Base-by-base conservation (phyloP, 192 early-diverging fungal species). In the Mortierella claussenii region DNA sequence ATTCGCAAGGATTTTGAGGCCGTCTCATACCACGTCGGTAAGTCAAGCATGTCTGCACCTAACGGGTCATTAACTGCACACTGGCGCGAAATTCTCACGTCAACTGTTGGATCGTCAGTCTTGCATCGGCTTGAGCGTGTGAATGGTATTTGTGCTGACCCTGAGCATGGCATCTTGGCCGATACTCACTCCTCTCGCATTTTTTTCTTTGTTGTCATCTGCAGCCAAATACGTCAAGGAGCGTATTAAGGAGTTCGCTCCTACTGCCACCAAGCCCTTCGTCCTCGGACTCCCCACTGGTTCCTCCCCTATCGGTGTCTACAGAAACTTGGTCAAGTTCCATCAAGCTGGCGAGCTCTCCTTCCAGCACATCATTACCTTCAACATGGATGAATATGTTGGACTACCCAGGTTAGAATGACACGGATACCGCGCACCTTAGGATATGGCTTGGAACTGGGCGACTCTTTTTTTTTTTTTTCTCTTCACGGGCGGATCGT, bases 311-410 rank as follows among this genome's bases (percentile, higher is more conserved):
- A 78, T 94, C 32, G 90, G 88, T 57, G 86, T 91, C 27, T 95
- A 95, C 85, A 91, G 90, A 81, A 84, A 87, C 47, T 80, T 94
- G 43, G 93, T 95, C 34, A 79, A 88, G 71, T 81, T 89, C 76
- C 83, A 86, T 84, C 82, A 85, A 40, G 80, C 84, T 33, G 91
- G 90, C 32, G 81, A 84, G 48, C 74, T 95, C 43, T 89, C 89
- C 32, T 95, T 95, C 80, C 85, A 90, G 70, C 68, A 95, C 49
- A 90, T 95, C 7, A 88, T 95, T 45, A 91, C 91, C n/a, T 95
- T 95, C 83, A 95, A 95, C 80, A 95, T 95, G 93, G 93, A 95
- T 70, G 92, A 95, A 80, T 94, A 94, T 69, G 92, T 93, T 46
- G 89, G 91, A 54, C 78, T 95, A 46, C 91, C 92, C 33, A 87